Percentiles rank a stretch among this genome's conserved stretches.
Conservation (phyloP, 2,329 filamentous ascomycete species). For the Cladophialophora exuberans region DNA sequence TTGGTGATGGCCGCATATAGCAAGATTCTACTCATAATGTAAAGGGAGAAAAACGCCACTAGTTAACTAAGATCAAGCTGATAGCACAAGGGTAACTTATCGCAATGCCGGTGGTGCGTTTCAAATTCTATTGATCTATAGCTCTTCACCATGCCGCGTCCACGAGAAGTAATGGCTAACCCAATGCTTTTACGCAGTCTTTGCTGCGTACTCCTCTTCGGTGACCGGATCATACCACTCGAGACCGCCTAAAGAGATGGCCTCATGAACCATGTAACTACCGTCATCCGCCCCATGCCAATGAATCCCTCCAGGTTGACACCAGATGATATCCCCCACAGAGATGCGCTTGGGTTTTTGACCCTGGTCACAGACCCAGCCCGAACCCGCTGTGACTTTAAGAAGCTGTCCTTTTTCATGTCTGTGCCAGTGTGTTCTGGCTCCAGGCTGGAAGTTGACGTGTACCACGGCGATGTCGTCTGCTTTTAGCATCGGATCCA, state of each 20-base stretch:
- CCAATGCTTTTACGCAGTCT: no score
- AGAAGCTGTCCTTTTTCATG: conserved; percentile 50
- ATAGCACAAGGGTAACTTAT: no score
- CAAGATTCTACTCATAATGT: no score
- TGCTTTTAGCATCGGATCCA: conserved; percentile 35
- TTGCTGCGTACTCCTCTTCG: conserved; percentile 41
- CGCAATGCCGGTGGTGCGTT: no score
- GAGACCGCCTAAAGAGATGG: conserved; percentile 42
- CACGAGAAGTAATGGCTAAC: no score
- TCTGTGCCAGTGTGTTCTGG: conserved; percentile 50
- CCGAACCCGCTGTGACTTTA: conserved; percentile 44
- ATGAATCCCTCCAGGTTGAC: conserved; percentile 45
- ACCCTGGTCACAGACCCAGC: conserved; percentile 49
- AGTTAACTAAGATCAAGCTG: no score
- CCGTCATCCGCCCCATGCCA: conserved; percentile 50
- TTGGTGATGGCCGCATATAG: no score
- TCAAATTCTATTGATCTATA: no score
- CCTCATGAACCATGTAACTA: conserved; percentile 46
- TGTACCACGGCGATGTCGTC: conserved; percentile 40
- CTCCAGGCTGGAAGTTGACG: conserved; percentile 48
- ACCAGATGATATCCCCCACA: conserved; percentile 47
- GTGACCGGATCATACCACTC: conserved; percentile 43
- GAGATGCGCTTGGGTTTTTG: conserved; percentile 40
- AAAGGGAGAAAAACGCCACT: no score
- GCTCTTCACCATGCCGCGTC: no score